Evolutionary conservation across 208 protist species (phyloP).

Genomic region (Leishmania amazonensis): DNA sequence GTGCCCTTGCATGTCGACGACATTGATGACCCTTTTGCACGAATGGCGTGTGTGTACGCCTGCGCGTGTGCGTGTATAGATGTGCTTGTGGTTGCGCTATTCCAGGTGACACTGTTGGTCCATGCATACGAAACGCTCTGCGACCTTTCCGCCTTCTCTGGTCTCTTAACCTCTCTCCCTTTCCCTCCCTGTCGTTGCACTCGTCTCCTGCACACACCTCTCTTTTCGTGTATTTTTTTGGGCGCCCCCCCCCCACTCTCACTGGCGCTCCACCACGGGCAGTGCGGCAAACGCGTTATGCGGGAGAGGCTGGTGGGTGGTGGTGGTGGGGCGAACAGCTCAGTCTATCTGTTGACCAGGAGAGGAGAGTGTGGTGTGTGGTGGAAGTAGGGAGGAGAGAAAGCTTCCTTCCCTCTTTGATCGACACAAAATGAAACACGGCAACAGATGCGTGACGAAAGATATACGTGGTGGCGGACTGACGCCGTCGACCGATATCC

Average conservation of each 20-base stretch:
- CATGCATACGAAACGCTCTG: not conserved
- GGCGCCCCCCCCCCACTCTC: not conserved
- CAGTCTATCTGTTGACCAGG: not conserved
- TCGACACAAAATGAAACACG: not conserved
- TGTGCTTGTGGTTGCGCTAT: not conserved
- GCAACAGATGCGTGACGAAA: not conserved
- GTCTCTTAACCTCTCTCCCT: not conserved
- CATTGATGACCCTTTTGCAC: not conserved
- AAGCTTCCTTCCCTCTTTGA: not conserved
- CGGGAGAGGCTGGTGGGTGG: no score
- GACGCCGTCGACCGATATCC: not conserved
- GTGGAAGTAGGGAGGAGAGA: not conserved
- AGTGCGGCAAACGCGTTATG: not conserved
- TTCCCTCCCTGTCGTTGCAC: not conserved
- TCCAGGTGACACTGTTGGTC: not conserved
- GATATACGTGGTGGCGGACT: not conserved
- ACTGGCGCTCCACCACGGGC: not conserved
- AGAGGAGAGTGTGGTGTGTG: not conserved
- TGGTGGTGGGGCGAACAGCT: not conserved
- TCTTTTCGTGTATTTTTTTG: not conserved
- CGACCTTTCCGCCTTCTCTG: not conserved
- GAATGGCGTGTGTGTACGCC: not conserved
- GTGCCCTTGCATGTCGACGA: not conserved
- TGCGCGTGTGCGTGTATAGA: not conserved
- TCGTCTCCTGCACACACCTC: not conserved